Evolutionary conservation across 2,329 filamentous ascomycete genomes (phyloP).

Genomic region (Colletotrichum liriopes): DNA sequence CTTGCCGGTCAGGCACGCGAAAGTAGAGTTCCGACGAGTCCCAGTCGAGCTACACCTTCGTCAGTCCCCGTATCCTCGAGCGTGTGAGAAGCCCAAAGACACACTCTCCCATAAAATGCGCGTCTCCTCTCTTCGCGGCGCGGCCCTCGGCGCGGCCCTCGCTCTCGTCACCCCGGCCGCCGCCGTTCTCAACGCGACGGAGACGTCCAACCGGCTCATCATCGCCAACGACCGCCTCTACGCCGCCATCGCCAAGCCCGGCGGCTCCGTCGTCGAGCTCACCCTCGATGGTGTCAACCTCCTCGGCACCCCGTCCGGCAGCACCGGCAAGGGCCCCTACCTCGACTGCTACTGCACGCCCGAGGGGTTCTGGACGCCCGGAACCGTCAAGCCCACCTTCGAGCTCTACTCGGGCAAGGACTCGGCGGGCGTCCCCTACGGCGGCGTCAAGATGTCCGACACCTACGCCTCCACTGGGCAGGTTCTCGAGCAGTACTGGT

Average conservation of each 20-base stretch:
- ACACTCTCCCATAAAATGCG: constrained; percentile 14
- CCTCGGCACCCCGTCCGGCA: constrained; percentile 61
- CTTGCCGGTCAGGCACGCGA: constrained; percentile 2
- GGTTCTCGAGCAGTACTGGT: constrained; percentile 74
- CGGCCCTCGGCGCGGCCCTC: constrained; percentile 24
- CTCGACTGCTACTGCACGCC: constrained; percentile 74
- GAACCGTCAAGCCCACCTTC: constrained; percentile 63
- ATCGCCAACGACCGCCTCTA: constrained; percentile 58
- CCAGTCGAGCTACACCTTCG: constrained; percentile 7
- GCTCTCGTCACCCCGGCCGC: constrained; percentile 36
- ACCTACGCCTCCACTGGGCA: constrained; percentile 70
- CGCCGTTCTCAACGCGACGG: constrained; percentile 52
- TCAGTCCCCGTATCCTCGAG: background rate
- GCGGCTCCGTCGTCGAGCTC: constrained; percentile 55
- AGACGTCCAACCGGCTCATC: constrained; percentile 52
- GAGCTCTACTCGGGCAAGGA: constrained; percentile 68
- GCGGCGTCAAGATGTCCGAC: constrained; percentile 70
- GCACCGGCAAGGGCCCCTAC: constrained; percentile 66
- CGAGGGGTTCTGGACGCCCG: constrained; percentile 70
- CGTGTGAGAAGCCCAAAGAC: background rate
- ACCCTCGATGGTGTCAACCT: constrained; percentile 59
- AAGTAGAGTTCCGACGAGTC: constrained; percentile 3
- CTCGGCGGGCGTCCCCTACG: constrained; percentile 64
- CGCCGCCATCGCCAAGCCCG: constrained; percentile 55
- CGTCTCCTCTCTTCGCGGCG: constrained; percentile 20